phyloP scores from a whole-genome alignment of 2,329 filamentous ascomycete species.

The Ceratocystis papillata region DNA sequence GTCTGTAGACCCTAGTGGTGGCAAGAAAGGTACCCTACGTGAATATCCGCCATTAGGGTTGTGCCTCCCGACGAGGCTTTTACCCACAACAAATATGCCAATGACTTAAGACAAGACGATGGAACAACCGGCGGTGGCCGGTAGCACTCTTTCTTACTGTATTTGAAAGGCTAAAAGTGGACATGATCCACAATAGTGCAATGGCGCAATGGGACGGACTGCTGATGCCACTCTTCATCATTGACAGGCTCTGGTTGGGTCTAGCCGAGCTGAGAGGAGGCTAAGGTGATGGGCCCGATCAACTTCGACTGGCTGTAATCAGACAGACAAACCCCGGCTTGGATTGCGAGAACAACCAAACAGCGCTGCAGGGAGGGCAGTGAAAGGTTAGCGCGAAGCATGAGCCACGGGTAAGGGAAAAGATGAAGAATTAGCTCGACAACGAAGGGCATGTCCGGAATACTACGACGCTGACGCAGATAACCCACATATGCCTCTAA shows the following conservation, averaged over 20 bases:
- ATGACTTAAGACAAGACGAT: neutral
- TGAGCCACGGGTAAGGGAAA: too few relatives aligned
- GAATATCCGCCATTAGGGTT: neutral
- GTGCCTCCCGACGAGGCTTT: neutral
- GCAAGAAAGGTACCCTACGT: neutral
- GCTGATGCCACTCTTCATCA: constrained; percentile 13
- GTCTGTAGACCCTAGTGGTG: neutral
- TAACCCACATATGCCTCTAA: neutral
- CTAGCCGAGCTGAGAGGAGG: neutral
- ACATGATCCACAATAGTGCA: constrained; percentile 15
- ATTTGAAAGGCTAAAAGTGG: neutral
- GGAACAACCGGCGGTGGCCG: neutral
- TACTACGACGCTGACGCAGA: neutral
- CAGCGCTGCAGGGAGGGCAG: too few relatives aligned
- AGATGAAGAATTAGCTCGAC: too few relatives aligned
- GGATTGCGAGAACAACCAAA: too few relatives aligned
- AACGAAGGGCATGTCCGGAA: neutral
- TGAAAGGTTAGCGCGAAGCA: too few relatives aligned
- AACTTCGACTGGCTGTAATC: neutral
- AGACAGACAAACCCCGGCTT: too few relatives aligned
- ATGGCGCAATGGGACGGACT: constrained; percentile 20
- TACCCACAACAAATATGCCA: neutral
- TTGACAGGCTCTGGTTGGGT: constrained; percentile 1
- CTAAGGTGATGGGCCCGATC: neutral
- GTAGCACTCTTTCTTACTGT: neutral